Conservation (phyloP, 306 rosid genomes). For the Begonia fuchsioides region DNA sequence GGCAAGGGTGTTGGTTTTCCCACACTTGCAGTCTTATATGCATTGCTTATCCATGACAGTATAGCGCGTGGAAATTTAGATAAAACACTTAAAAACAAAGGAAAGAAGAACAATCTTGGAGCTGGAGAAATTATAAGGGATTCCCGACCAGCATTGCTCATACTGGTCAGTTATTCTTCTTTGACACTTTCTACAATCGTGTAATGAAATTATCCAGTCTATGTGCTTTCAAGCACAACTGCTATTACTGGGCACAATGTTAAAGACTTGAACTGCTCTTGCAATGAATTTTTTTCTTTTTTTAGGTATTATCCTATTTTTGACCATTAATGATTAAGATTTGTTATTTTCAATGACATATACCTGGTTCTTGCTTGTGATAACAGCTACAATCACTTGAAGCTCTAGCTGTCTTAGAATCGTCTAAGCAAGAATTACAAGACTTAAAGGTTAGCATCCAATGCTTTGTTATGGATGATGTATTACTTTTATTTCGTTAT, state of each 20-base stretch:
- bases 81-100: slow-evolving; percentile 30
- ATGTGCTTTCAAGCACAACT: no score
- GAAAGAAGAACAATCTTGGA: slow-evolving; percentile 17
- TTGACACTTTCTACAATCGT: background rate
- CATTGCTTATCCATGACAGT: slow-evolving; percentile 27
- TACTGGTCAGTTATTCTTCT: slow-evolving; percentile 44
- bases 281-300: no score
- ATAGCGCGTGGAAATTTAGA: slow-evolving; percentile 33
- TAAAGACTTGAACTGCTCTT: background rate
- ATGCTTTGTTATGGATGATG: slow-evolving; percentile 3
- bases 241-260: background rate
- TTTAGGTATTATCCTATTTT: no score
- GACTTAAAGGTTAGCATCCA: slow-evolving; percentile 31
- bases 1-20: no score
- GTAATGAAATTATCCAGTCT: background rate
- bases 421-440: slow-evolving; percentile 34
- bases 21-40: slow-evolving; percentile 5
- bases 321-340: no score
- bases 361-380: background rate
- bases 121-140: slow-evolving; percentile 33
- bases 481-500: background rate
- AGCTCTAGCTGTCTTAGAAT: slow-evolving; percentile 49
- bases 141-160: slow-evolving; percentile 30
- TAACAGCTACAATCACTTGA: slow-evolving; percentile 64
- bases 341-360: no score